Evolutionary conservation across 148 eudicot genomes (phyloP).

Genomic region (Polygonum maritimum): DNA sequence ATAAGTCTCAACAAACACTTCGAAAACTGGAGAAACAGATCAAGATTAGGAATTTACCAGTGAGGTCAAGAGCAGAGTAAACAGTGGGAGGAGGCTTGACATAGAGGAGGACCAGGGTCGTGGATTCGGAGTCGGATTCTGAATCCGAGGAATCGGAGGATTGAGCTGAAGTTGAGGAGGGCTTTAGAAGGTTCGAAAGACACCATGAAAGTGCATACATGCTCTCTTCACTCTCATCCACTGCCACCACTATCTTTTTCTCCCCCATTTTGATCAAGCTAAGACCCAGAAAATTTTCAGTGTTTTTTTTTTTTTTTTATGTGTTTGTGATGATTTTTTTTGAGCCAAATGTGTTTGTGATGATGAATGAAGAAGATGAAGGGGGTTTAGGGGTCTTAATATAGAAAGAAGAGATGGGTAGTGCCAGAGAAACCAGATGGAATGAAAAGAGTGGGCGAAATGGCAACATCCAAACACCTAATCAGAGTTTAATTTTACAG

Average conservation of each 20-base stretch:
- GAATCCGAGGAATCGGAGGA: slow-evolving; percentile 12
- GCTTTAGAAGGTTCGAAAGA: slow-evolving; percentile 33
- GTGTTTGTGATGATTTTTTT: not conserved
- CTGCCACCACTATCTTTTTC: slow-evolving; percentile 55
- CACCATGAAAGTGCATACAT: slow-evolving; percentile 90
- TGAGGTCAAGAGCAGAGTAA: slow-evolving; percentile 47
- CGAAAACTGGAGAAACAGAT: not conserved
- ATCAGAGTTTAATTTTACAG: no score
- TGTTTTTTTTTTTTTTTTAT: not conserved
- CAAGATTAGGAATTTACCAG: slow-evolving; percentile 30
- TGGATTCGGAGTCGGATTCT: slow-evolving; percentile 15
- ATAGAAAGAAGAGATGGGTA: not conserved
- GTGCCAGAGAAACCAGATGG: not conserved
- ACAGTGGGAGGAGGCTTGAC: slow-evolving; percentile 64
- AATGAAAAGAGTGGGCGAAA: not conserved
- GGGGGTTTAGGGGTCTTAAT: not conserved
- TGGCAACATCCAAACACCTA: no score
- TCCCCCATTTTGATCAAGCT: slow-evolving; percentile 1
- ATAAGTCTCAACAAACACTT: not conserved
- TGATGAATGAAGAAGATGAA: not conserved
- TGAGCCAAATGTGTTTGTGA: not conserved
- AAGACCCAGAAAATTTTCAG: not conserved
- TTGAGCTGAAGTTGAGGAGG: not conserved
- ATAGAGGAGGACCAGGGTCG: slow-evolving; percentile 57
- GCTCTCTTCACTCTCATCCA: slow-evolving; percentile 85